Conservation (phyloP, 441 rosid species). For the Populus hybrid region DNA sequence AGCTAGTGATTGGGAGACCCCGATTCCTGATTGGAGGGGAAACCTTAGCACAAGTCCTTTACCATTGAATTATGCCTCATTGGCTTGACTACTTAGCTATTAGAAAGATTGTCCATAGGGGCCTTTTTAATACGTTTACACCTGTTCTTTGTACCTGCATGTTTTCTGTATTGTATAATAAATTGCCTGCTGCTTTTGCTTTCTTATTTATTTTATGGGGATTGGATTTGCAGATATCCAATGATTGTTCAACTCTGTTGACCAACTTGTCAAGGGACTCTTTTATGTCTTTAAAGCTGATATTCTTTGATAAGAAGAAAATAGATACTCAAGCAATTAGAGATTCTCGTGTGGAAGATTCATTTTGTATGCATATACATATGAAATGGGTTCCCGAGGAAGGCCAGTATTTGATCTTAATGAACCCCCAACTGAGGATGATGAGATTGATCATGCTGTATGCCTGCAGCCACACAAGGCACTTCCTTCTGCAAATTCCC, state of each 20-base stretch:
- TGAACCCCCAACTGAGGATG: constrained; percentile 83
- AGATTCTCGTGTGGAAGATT: constrained; percentile 22
- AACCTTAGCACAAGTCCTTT: neutral
- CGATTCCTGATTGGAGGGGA: neutral
- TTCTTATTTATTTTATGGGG: neutral
- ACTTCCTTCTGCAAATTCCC: constrained; percentile 44
- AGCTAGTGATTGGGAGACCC: too few relatives aligned
- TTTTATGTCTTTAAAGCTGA: constrained; percentile 22
- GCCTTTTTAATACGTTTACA: too few relatives aligned
- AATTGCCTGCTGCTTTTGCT: neutral
- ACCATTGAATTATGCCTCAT: too few relatives aligned
- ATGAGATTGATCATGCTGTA: constrained; percentile 41
- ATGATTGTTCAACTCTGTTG: constrained; percentile 17
- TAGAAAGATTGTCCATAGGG: too few relatives aligned
- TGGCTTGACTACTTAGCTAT: too few relatives aligned
- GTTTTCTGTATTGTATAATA: neutral
- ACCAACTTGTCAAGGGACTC: constrained; percentile 1
- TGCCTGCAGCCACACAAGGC: constrained; percentile 57
- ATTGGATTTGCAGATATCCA: constrained; percentile 23
- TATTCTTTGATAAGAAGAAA: constrained; percentile 32
- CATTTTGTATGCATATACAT: constrained; percentile 66
- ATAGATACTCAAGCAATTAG: constrained; percentile 12
- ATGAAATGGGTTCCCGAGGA: constrained; percentile 91
- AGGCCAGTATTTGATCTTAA: constrained; percentile 91
- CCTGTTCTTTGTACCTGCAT: neutral